phyloP scores from a whole-genome alignment of 208 protist species.

The Leishmania amazonensis region DNA sequence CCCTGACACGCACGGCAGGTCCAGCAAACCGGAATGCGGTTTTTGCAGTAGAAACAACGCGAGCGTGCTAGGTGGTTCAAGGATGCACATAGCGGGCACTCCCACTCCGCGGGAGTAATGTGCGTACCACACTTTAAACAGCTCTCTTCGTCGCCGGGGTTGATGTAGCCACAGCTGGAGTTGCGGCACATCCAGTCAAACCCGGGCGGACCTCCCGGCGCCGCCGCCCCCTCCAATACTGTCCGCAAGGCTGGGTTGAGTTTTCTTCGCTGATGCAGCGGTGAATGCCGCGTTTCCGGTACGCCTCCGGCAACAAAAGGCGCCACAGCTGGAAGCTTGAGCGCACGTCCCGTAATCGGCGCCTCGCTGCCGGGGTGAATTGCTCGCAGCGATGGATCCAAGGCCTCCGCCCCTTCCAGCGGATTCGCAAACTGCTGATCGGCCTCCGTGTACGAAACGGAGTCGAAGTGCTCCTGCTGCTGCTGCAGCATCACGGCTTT shows the following conservation, averaged over 20 bases:
- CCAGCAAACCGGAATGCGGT: conserved; percentile 76
- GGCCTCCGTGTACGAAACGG: conserved; percentile 52
- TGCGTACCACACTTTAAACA: conserved; percentile 66
- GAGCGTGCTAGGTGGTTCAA: conserved; percentile 79
- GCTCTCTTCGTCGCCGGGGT: conserved; percentile 76
- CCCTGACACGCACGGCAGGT: conserved; percentile 56
- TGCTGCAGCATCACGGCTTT: conserved; percentile 33
- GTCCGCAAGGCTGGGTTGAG: not conserved
- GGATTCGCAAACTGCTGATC: conserved; percentile 70
- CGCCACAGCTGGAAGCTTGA: conserved; percentile 15
- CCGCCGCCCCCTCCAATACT: conserved; percentile 6
- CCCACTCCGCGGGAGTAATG: conserved; percentile 75
- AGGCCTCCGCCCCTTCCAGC: conserved; percentile 39
- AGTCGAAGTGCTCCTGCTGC: conserved; percentile 70
- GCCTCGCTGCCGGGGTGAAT: not conserved
- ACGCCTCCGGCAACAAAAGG: conserved; percentile 13
- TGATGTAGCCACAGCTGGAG: conserved; percentile 59
- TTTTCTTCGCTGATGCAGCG: conserved; percentile 5
- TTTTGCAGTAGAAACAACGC: conserved; percentile 76
- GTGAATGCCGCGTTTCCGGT: conserved; percentile 19
- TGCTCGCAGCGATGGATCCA: conserved; percentile 18
- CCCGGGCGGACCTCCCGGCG: conserved; percentile 58
- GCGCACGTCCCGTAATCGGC: not conserved
- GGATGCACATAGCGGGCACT: conserved; percentile 77
- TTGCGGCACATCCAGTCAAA: conserved; percentile 91